These are phyloP conservation scores for Fraxinus floribunda DNA, from an alignment of 305 asterid genomes.

Conservation along the genomic window DNA sequence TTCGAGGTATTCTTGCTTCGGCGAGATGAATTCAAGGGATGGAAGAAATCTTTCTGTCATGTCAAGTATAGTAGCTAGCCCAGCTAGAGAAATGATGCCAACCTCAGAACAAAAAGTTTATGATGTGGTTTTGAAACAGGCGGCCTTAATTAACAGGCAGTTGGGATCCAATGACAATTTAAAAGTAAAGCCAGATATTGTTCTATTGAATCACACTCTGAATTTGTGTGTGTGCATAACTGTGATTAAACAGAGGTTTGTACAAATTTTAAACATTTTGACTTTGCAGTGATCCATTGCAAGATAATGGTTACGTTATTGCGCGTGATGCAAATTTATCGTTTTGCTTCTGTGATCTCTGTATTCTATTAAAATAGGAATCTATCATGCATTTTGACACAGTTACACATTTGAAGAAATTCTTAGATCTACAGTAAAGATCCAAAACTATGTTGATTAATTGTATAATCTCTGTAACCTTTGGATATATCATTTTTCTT, in stretches of 20 bases:
- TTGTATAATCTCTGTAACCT: background rate
- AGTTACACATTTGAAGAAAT: background rate
- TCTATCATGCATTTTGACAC: background rate
- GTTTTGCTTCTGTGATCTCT: background rate
- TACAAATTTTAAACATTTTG: background rate
- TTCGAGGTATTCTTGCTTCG: too few species aligned
- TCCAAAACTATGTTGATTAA: background rate
- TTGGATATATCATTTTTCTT: conserved; percentile 1
- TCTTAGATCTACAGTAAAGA: background rate
- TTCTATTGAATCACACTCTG: background rate
- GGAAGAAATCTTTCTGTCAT: too few species aligned
- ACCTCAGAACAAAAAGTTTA: too few species aligned
- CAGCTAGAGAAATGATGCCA: too few species aligned
- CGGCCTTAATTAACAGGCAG: too few species aligned
- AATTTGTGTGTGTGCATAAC: background rate
- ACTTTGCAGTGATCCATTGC: background rate
- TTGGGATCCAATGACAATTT: too few species aligned
- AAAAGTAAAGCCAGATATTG: too few species aligned
- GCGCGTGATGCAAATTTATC: background rate
- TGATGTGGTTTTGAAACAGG: too few species aligned
- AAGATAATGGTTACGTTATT: background rate
- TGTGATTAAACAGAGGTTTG: background rate
- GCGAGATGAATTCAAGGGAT: too few species aligned
- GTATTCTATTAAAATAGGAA: background rate
- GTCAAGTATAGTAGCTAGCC: too few species aligned